Evolutionary conservation across 2,329 filamentous ascomycete genomes (phyloP).

Genomic region (Fusarium proliferatum): DNA sequence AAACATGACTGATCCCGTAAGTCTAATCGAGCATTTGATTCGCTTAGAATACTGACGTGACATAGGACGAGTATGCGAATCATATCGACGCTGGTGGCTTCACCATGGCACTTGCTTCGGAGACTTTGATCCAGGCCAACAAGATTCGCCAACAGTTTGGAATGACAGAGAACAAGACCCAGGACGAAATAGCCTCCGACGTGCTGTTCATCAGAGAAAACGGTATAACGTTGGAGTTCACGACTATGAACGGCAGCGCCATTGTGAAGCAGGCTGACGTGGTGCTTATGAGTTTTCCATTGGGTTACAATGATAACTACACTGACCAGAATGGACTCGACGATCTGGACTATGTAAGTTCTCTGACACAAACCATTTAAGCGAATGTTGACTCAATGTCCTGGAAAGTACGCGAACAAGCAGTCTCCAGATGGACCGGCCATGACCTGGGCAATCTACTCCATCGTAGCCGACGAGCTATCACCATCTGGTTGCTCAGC

Average conservation of each 20-base stretch:
- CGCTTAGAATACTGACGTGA: neutral
- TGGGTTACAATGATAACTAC: slow-evolving; percentile 8
- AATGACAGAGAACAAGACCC: neutral
- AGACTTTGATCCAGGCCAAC: neutral
- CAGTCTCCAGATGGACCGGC: neutral
- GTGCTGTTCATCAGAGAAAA: neutral
- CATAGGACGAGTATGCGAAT: slow-evolving; percentile 3
- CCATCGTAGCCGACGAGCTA: neutral
- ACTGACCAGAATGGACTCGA: neutral
- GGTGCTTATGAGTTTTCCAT: neutral
- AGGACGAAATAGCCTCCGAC: neutral
- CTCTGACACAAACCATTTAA: too few species aligned
- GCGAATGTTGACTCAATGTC: too few species aligned
- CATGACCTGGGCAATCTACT: slow-evolving; percentile 9
- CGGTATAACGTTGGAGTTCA: neutral
- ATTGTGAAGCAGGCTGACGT: neutral
- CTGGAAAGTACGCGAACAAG: slow-evolving; percentile 2
- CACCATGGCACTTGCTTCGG: neutral
- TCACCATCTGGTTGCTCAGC: slow-evolving; percentile 3
- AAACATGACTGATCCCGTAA: slow-evolving; percentile 1
- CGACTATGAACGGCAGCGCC: neutral
- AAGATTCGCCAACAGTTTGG: neutral
- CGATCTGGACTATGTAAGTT: neutral
- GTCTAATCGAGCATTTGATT: rapidly evolving
- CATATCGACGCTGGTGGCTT: neutral